A percentile compares a stretch with the other conserved stretches of the same genome.
phyloP scores from a whole-genome alignment of 163 green algal species.

The Scenedesmus sp. region DNA sequence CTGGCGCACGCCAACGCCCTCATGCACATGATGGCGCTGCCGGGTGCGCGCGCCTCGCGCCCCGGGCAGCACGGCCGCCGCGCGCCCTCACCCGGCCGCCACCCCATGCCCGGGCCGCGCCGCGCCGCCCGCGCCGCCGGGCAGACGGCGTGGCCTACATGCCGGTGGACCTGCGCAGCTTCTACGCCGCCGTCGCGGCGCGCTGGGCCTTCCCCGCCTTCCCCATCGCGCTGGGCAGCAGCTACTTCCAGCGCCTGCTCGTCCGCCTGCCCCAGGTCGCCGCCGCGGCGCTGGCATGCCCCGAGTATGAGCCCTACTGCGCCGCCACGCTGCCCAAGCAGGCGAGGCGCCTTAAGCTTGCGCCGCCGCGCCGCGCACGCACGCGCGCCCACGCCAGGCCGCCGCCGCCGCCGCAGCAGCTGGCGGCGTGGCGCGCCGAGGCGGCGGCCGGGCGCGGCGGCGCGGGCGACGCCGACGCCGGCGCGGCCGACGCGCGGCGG shows the following conservation, averaged over 20 bases:
- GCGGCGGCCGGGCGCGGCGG: neutral
- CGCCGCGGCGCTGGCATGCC: slow-evolving; percentile 27
- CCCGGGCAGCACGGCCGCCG: too few relatives aligned
- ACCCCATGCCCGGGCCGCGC: too few relatives aligned
- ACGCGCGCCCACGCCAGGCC: neutral
- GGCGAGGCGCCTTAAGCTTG: neutral
- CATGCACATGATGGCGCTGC: too few relatives aligned
- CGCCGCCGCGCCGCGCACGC: neutral
- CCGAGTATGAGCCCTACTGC: slow-evolving; percentile 43
- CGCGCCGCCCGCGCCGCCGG: too few relatives aligned
- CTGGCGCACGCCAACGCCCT: too few relatives aligned
- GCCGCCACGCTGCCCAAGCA: slow-evolving; percentile 35
- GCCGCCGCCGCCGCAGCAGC: neutral
- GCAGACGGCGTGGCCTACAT: slow-evolving; percentile 44
- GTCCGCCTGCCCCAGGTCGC: slow-evolving; percentile 47
- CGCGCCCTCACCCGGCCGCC: too few relatives aligned
- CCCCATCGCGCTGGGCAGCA: slow-evolving; percentile 51
- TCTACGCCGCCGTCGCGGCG: slow-evolving; percentile 38
- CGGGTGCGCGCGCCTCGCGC: too few relatives aligned
- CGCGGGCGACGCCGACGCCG: too few relatives aligned
- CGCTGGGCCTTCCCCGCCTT: slow-evolving; percentile 58
- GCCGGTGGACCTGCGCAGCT: slow-evolving; percentile 37
- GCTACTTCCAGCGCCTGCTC: slow-evolving; percentile 63
- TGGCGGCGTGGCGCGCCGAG: neutral
- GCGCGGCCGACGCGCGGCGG: neutral